Base-by-base conservation (phyloP, 805 yeast genomes). In the Hanseniaspora occidentalis region DNA sequence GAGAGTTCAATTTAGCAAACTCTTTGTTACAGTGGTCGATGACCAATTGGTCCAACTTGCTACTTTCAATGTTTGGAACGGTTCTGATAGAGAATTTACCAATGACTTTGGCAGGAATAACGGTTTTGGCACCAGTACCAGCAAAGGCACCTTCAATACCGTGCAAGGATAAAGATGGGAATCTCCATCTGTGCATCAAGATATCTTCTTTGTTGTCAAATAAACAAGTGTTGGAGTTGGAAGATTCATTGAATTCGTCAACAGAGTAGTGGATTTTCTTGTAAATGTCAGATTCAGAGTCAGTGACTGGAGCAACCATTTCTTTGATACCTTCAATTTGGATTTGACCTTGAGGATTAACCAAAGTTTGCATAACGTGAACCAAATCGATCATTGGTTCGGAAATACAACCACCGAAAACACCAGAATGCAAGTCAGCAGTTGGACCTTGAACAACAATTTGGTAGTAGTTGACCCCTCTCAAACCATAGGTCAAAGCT, bases 111-210 rank as follows among this genome's bases (percentile, higher is more conserved):
- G 96, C 84, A 26, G 99, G 99, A 49, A 92, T 92, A 39, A 92
- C 99, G 25, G 99, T 92, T 70, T 92, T 92, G 43, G 97, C 99
- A 49, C 99, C 99, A 36, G 82, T 73, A 35, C 83, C 89, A 37
- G 81, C 79, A 62, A 92, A 92, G 5, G 97, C 99, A 48, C 98
- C 98, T 65, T 92, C 98, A 42, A 92, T 73, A 50, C 99, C 99
- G 64, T 92, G 99, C 49, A 92, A 62, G 2, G 97, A 88, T 53
- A 92, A 70, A 6, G 97, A 85, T 42, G 99, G 99, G 66, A 71
- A 86, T 71, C 99, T 81, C 99, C 99, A 92, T 73, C 98, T 79
- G 64, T 88, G 96, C 82, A 86, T 89, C 54, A 92, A 73, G 44
- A 94, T 86, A 44, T 79, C 80, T 65, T 85, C 78, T 64, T 85